phyloP scores from a whole-genome alignment of 75 land plant species.

The Azolla pinnata region DNA sequence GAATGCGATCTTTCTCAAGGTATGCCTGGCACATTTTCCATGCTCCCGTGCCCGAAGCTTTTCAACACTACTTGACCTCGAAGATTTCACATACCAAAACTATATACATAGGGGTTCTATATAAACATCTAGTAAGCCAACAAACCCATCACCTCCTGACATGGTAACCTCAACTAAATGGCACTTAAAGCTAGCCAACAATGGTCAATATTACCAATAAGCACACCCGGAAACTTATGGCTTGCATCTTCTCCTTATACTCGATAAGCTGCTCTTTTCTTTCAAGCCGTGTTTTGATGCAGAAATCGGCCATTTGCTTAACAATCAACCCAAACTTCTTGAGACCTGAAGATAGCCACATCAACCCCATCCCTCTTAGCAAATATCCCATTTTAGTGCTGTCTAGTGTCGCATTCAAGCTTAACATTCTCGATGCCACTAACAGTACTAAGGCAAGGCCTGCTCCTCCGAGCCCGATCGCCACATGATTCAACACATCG shows the following conservation, averaged over 20 bases:
- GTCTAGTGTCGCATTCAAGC: constrained; percentile 11
- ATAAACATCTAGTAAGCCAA: too few species aligned
- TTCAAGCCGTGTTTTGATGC: not conserved
- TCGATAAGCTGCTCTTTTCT: not conserved
- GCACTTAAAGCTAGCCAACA: not conserved
- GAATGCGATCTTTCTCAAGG: too few species aligned
- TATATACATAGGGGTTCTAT: too few species aligned
- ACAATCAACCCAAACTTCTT: constrained; percentile 2
- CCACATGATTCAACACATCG: constrained; percentile 2
- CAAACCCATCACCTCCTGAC: too few species aligned
- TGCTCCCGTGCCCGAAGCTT: too few species aligned
- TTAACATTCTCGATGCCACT: constrained; percentile 8
- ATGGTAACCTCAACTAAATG: not conserved
- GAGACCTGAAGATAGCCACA: constrained; percentile 15
- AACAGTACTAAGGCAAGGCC: constrained; percentile 12
- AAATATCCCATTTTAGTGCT: constrained; percentile 8
- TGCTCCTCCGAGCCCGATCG: constrained; percentile 11
- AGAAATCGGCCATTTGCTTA: not conserved
- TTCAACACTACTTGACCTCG: too few species aligned
- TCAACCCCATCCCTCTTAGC: constrained; percentile 8
- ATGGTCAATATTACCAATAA: not conserved
- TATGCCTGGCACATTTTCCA: too few species aligned
- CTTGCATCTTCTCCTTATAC: not conserved
- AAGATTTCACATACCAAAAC: too few species aligned
- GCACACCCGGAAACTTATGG: not conserved